These are phyloP conservation scores for Oemleria cerasiformis DNA, from an alignment of 306 rosid species.

Conservation along the genomic window DNA sequence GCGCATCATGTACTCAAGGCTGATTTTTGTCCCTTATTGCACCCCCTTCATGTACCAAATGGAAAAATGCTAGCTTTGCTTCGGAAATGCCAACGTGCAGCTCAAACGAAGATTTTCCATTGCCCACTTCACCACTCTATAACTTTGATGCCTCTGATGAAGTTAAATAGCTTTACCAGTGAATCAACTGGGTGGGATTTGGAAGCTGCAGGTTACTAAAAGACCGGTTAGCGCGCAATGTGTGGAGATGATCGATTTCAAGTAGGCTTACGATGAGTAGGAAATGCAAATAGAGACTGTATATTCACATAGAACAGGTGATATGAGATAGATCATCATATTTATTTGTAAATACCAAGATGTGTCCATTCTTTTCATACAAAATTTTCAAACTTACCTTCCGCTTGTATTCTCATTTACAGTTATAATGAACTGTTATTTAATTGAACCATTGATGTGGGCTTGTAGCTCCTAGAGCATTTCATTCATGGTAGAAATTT, in stretches of 20 bases:
- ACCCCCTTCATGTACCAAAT: neutral
- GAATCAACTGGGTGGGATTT: neutral
- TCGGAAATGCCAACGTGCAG: neutral
- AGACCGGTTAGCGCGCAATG: too few species aligned
- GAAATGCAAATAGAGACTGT: neutral
- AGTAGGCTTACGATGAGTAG: neutral
- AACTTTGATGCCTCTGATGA: neutral
- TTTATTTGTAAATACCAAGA: conserved; percentile 7
- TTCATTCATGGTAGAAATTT: too few species aligned
- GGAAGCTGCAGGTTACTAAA: neutral
- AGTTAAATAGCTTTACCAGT: neutral
- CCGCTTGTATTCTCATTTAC: neutral
- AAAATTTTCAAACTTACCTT: neutral
- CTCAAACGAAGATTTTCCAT: neutral
- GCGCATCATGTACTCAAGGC: conserved; percentile 22
- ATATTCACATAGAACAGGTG: neutral
- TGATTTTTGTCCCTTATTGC: conserved; percentile 15
- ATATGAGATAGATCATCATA: neutral
- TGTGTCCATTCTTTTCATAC: neutral
- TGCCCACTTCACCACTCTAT: neutral
- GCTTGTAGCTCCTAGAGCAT: neutral
- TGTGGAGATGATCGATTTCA: neutral
- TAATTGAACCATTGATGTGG: neutral
- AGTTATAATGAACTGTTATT: neutral
- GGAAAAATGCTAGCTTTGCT: conserved; percentile 1